These are phyloP conservation scores for Rhododendron williamsianum DNA, from an alignment of 148 eudicot species.

Conservation along the genomic window DNA sequence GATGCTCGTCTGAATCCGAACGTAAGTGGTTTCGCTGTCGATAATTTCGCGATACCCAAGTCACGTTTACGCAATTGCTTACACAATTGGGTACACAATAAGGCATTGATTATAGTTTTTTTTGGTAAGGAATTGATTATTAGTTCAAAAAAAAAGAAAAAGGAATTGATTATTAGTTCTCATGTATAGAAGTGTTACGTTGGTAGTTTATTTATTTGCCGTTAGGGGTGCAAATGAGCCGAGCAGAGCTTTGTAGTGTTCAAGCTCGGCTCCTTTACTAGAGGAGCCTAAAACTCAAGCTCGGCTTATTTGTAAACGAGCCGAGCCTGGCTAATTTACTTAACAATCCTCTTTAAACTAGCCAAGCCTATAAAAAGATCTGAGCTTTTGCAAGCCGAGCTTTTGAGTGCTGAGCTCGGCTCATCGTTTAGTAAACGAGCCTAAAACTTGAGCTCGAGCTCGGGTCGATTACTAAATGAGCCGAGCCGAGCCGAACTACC, in stretches of 20 bases:
- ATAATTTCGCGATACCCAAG: not conserved
- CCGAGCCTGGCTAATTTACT: too few relatives aligned
- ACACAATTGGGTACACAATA: not conserved
- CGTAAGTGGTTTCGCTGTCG: conserved; percentile 15
- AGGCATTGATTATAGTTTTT: not conserved
- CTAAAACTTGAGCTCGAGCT: not conserved
- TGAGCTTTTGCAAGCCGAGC: not conserved
- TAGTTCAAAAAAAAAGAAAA: not conserved
- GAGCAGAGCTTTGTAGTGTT: too few relatives aligned
- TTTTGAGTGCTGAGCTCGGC: not conserved
- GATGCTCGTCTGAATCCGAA: conserved; percentile 22
- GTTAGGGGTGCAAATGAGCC: not conserved
- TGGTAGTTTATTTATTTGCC: not conserved
- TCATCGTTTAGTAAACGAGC: not conserved
- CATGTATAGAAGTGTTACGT: not conserved
- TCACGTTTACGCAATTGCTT: not conserved
- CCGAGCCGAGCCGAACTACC: not conserved
- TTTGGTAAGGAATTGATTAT: not conserved
- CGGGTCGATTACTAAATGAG: not conserved
- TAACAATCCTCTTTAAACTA: too few relatives aligned
- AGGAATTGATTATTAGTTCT: not conserved
- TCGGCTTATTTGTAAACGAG: too few relatives aligned
- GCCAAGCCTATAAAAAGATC: too few relatives aligned
- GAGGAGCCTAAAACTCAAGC: too few relatives aligned
- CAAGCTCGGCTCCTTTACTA: not conserved